These are phyloP conservation scores for Fomitopsis schrenkii DNA, from an alignment of 1,284 basidiomycete species.

Conservation along the genomic window DNA sequence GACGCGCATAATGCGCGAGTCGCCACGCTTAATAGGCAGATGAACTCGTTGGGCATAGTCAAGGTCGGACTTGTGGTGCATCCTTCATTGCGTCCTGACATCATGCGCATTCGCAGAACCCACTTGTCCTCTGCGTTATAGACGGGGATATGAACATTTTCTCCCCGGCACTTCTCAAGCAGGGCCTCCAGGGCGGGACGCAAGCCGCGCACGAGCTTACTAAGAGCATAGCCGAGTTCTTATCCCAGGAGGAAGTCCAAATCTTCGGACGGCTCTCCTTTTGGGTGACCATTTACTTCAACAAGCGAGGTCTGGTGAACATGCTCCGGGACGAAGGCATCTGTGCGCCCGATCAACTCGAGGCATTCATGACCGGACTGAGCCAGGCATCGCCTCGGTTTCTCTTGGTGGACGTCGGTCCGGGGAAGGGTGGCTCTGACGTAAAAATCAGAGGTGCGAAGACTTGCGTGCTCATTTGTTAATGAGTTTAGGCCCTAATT, in stretches of 20 bases:
- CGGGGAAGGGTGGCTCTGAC: slow-evolving; percentile 58
- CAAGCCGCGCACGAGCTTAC: slow-evolving; percentile 65
- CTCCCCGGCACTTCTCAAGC: slow-evolving; percentile 47
- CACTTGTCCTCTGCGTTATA: slow-evolving; percentile 68
- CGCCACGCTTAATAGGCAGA: slow-evolving; percentile 54
- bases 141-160: slow-evolving; percentile 73
- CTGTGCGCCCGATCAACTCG: slow-evolving; percentile 61
- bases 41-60: slow-evolving; percentile 51
- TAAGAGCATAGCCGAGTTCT: slow-evolving; percentile 58
- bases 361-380: slow-evolving; percentile 65
- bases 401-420: slow-evolving; percentile 67
- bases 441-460: slow-evolving; percentile 68
- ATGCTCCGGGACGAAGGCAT: slow-evolving; percentile 45
- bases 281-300: slow-evolving; percentile 70
- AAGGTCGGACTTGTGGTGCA: slow-evolving; percentile 35
- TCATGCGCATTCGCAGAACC: slow-evolving; percentile 45
- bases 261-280: slow-evolving; percentile 58
- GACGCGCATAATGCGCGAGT: slow-evolving; percentile 63
- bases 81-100: neutral
- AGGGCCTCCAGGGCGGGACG: slow-evolving; percentile 66
- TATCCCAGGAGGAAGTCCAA: slow-evolving; percentile 54
- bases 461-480: neutral
- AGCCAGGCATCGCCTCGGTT: slow-evolving; percentile 68
- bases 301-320: slow-evolving; percentile 50
- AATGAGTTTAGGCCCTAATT: slow-evolving; percentile 1